Evolutionary conservation across 805 yeast genomes (phyloP).

Genomic region (Saccharomyces paradoxus): DNA sequence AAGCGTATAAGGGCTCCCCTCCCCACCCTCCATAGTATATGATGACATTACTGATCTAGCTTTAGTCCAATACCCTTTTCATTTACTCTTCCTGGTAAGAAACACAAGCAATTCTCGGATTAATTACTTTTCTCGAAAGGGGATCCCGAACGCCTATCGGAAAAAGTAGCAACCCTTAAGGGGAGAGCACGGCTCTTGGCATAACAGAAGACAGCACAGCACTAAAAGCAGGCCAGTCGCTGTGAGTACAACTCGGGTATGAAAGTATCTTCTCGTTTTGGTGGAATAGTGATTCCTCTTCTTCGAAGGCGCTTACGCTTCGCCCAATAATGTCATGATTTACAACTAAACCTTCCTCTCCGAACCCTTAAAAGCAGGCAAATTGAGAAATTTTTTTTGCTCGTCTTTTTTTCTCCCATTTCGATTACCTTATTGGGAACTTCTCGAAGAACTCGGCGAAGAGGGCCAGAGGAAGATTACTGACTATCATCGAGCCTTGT

Average conservation of each 20-base stretch:
- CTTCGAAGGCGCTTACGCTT: neutral
- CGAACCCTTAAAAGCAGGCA: neutral
- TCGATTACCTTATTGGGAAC: neutral
- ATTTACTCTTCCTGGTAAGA: neutral
- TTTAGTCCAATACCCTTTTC: neutral
- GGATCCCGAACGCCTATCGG: neutral
- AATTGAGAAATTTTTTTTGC: neutral
- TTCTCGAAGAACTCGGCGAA: neutral
- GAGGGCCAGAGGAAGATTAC: neutral
- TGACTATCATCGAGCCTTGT: neutral
- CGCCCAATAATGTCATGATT: neutral
- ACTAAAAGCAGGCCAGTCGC: neutral
- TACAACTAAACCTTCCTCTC: neutral
- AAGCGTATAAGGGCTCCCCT: neutral
- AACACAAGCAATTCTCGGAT: neutral
- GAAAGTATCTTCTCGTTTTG: neutral
- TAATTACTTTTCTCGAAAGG: neutral
- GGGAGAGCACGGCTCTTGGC: neutral
- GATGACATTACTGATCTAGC: neutral
- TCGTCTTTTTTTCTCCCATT: neutral
- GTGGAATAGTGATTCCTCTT: neutral
- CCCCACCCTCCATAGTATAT: neutral
- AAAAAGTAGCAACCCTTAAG: slow-evolving; percentile 1
- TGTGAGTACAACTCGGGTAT: neutral
- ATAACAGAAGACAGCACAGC: neutral